phyloP scores from a whole-genome alignment of 2,329 filamentous ascomycete species.

The Juglanconis juglandina region DNA sequence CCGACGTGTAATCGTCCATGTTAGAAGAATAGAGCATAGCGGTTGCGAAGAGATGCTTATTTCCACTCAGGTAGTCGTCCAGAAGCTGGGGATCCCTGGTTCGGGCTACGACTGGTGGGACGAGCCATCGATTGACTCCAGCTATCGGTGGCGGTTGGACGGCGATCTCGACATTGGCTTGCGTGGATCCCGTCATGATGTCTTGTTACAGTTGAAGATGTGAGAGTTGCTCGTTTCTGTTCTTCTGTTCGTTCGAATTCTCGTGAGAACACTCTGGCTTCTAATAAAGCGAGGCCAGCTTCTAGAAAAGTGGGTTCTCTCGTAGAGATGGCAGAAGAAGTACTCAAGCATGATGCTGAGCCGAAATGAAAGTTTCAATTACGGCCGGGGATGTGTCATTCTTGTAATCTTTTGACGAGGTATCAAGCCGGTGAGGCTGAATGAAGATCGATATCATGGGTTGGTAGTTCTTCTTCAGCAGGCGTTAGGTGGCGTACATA shows the following conservation, averaged over 20 bases:
- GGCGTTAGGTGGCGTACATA: not conserved
- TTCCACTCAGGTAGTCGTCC: not conserved
- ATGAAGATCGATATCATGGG: not conserved
- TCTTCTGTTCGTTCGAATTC: not conserved
- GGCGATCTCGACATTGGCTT: constrained; percentile 4
- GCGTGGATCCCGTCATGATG: not conserved
- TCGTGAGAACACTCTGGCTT: not conserved
- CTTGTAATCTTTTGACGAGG: not conserved
- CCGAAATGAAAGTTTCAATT: not conserved
- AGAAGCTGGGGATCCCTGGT: constrained; percentile 1
- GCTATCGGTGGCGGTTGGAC: constrained; percentile 7
- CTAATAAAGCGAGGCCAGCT: not conserved
- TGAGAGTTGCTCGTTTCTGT: not conserved
- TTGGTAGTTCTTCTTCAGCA: not conserved
- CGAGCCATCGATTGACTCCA: not conserved
- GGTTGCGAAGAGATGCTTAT: not conserved
- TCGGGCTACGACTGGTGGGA: constrained; percentile 15
- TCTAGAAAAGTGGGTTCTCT: not conserved
- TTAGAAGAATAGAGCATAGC: constrained; percentile 1
- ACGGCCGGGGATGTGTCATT: not conserved
- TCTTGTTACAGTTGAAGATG: not conserved
- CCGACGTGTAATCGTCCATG: not conserved
- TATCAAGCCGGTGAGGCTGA: not conserved
- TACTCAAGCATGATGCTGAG: not conserved
- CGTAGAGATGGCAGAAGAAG: not conserved